Evolutionary conservation across 139 green algal species (phyloP), one percentile per base, ranked within the genome.

Genomic region (Bryopsis sp.): DNA sequence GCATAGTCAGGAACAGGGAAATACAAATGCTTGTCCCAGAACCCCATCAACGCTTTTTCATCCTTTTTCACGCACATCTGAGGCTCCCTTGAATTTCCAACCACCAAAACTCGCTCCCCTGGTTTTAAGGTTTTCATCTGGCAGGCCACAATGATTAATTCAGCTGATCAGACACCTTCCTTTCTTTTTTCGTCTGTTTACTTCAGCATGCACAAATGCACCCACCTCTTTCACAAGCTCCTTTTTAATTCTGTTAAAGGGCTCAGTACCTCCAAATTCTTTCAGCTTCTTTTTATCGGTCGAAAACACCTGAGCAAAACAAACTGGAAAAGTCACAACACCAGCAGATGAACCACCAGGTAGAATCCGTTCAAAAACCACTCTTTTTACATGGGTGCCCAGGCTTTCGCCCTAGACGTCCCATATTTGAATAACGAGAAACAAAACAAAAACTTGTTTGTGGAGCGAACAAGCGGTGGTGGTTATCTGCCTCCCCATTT

Each of bases 1-100:
- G 86, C 87, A 70, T 95, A 95, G 75, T 96, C 88, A 19, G 91
- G 88, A 37, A 92, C 37, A 0, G 91, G 91, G 47, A 89, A 67
- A 76, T 83, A 81, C 64, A 96, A 71, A 66, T 81, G 77, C 78
- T 90, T 92, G 64, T 79, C 66, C 78, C 92, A 93, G 72, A 92
- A 89, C 36, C 57, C 69, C 19, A 90, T 77, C 71, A 97, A 88
- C 8, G 79, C 73, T 47, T 75, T 75, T 26, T 82, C 81, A 68
- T 95, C 89, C 72, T 89, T 92, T 73, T 90, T 92, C 24, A 76
- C 76, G 66, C 82, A 89, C 28, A 85, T 57, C 65, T 86, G 84
- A 0, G 89, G 91, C 74, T 86, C 72, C 1, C 64, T 47, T 58
- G 70, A 87, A 77, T 76, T 83, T 62, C 89, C 87, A 5, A 96